phyloP scores from a whole-genome alignment of 768 basidiomycete species.

The Boletus sp. region DNA sequence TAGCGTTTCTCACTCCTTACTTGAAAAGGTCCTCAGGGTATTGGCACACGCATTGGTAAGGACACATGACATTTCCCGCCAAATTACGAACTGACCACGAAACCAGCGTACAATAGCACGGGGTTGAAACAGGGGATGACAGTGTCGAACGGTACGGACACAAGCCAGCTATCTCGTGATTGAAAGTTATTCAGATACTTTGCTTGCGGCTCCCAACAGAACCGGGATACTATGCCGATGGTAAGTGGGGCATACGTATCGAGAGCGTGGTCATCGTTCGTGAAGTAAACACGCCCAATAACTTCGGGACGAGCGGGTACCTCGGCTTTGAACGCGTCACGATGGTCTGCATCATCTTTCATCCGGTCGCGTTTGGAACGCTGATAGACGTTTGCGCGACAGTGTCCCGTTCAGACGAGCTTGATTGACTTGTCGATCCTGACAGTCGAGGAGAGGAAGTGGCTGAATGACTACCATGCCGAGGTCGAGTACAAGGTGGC shows the following conservation, averaged over 20 bases:
- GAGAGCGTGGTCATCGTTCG: constrained; percentile 85
- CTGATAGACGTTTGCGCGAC: neutral
- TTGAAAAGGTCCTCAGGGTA: constrained; percentile 52
- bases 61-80: neutral
- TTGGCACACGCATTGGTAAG: constrained; percentile 43
- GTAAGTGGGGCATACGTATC: constrained; percentile 87
- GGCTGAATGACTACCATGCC: constrained; percentile 84
- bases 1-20: constrained; percentile 3
- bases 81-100: neutral
- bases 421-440: constrained; percentile 68
- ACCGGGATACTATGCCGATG: constrained; percentile 91
- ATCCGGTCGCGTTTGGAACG: neutral
- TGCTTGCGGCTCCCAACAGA: constrained; percentile 40
- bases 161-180: neutral
- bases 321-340: constrained; percentile 86
- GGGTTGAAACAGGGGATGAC: constrained; percentile 84
- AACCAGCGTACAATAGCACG: constrained; percentile 62
- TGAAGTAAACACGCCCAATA: constrained; percentile 66
- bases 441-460: constrained; percentile 63
- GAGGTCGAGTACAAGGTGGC: constrained; percentile 58
- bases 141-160: constrained; percentile 67
- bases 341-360: constrained; percentile 53
- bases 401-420: constrained; percentile 86
- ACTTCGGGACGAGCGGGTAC: constrained; percentile 81
- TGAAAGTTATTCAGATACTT: neutral